Base-by-base conservation (phyloP, 306 rosid genomes). In the Ziziphus jujuba region DNA sequence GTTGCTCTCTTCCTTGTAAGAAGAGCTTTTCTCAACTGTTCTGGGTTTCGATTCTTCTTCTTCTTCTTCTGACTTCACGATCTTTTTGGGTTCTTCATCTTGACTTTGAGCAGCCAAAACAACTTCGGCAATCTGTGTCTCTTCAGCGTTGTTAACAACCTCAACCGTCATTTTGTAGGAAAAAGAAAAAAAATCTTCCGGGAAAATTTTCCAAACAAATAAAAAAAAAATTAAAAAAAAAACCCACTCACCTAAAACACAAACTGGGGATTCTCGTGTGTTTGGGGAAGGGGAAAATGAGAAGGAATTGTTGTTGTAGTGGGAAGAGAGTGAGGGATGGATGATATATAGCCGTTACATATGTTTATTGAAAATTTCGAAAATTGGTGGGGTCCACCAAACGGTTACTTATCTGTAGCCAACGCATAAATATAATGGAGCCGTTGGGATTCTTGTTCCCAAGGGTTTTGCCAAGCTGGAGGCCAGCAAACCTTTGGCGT, bases 1-100 rank as follows among this genome's bases (percentile, higher is more conserved):
- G 70, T 81, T 81, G 67, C 85, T 81, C 57, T 81, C 85, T 23
- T 81, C 85, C 55, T 73, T 81, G 25, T 65, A 81, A 38, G 85
- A 81, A 69, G 79, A 60, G 79, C 85, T 81, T 55, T 65, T 81
- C 31, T 77, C 82, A 33, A 81, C 54, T 2, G 71, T 16, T 1
- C 8, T 25, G 5, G 79, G 77, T 35, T 76, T 67, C 5, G 34
- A 10, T 1, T 38, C 68, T 14, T 62, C 35, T 1, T 56, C 80
- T 0, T 58, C 73, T 11, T 16, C 73, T 40, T 60, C 84, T 36
- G 6, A 7, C 49, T 79, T 56, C 44, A 33, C 70, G 8, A 7
- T 48, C 36, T 78, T 64, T 38, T 72, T 65, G 2, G n/a, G 10
- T 44, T 55, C 61, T 10, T 63, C 75, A 22, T 73, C 82, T 0